phyloP scores from a whole-genome alignment of 768 basidiomycete species.

The Sistotremastrum niveocremeum region DNA sequence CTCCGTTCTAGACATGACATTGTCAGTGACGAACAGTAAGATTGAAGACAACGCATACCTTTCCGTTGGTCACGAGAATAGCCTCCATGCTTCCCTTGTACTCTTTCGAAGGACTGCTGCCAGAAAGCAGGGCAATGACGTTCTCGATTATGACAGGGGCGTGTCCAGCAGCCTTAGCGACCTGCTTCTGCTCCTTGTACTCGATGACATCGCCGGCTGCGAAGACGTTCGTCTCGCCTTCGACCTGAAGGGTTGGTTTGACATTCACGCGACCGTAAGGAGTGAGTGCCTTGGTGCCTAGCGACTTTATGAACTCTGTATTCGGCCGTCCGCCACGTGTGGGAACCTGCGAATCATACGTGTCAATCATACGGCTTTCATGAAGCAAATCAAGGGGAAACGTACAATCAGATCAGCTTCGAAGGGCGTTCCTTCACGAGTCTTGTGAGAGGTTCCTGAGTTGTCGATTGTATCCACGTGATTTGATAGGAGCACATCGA shows the following conservation, averaged over 20 bases:
- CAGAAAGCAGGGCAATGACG: conserved; percentile 29
- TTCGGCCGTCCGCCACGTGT: conserved; percentile 10
- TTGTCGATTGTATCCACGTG: conserved; percentile 32
- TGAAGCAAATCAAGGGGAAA: not conserved
- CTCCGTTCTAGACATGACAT: no score
- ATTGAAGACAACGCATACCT: not conserved
- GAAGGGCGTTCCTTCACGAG: conserved; percentile 6
- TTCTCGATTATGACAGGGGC: conserved; percentile 33
- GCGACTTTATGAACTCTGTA: conserved; percentile 4
- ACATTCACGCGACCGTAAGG: conserved; percentile 7
- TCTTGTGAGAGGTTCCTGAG: not conserved
- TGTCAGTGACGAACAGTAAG: no score
- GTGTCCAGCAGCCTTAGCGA: conserved; percentile 9
- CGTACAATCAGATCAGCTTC: conserved; percentile 9
- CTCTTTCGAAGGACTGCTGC: conserved; percentile 13
- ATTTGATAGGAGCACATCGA: conserved; percentile 41
- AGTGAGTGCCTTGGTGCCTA: conserved; percentile 3
- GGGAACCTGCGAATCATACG: conserved; percentile 2
- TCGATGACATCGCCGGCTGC: conserved; percentile 11
- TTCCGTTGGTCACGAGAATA: not conserved
- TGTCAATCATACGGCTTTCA: not conserved
- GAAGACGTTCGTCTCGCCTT: conserved; percentile 8
- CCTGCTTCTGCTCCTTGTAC: conserved; percentile 12
- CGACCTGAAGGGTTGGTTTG: conserved; percentile 11
- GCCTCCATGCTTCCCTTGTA: conserved; percentile 1